Evolutionary conservation across 768 basidiomycete genomes (phyloP).

Genomic region (Rhizopogon salebrosus): DNA sequence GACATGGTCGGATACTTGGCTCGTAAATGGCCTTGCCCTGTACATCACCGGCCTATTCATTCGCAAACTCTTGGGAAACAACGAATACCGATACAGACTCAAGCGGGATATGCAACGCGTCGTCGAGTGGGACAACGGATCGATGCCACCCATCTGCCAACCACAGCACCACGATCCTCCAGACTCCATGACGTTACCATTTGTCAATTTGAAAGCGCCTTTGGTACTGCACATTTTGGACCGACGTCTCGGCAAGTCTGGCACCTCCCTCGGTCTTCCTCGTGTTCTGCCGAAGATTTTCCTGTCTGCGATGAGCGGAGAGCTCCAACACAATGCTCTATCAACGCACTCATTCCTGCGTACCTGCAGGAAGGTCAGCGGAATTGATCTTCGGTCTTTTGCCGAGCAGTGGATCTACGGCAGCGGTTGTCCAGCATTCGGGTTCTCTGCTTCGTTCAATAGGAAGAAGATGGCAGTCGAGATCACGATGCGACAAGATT

Average conservation of each 20-base stretch:
- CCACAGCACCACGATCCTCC: conserved; percentile 83
- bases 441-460: conserved; percentile 88
- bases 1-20: conserved; percentile 91
- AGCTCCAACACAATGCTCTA: conserved; percentile 77
- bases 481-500: conserved; percentile 87
- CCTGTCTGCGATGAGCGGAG: conserved; percentile 88
- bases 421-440: conserved; percentile 90
- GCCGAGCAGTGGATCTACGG: conserved; percentile 99
- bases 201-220: conserved; percentile 93
- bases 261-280: conserved; percentile 89
- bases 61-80: conserved; percentile 85
- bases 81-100: conserved; percentile 92
- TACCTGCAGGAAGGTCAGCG: conserved; percentile 89
- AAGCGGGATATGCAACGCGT: conserved; percentile 97
- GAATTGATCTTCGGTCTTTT: conserved; percentile 84
- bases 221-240: conserved; percentile 96
- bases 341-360: conserved; percentile 89
- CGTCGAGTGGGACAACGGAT: conserved; percentile 79
- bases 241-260: conserved; percentile 88
- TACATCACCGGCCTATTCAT: conserved; percentile 89
- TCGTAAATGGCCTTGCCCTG: conserved; percentile 89
- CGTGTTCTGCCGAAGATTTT: conserved; percentile 95
- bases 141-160: conserved; percentile 90
- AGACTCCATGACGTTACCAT: conserved; percentile 70
- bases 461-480: conserved; percentile 98